These are phyloP conservation scores for Flaveria floridana DNA, from an alignment of 140 eudicot species.

Conservation along the genomic window DNA sequence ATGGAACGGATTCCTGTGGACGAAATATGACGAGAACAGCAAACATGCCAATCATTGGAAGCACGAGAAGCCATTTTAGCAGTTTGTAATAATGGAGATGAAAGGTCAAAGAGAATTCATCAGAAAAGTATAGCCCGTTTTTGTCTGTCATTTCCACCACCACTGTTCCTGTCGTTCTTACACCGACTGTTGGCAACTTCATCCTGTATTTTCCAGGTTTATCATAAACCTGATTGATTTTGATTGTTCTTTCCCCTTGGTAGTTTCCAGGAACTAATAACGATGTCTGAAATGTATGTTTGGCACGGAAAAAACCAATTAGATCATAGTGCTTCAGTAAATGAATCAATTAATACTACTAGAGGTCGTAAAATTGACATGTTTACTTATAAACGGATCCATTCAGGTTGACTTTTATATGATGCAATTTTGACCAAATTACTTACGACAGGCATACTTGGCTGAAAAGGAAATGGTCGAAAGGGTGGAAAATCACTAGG, in stretches of 20 bases:
- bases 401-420: background rate
- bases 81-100: conserved; percentile 89
- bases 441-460: background rate
- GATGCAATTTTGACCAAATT: background rate
- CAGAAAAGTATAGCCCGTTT: conserved; percentile 73
- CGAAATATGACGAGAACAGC: conserved; percentile 76
- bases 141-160: conserved; percentile 93
- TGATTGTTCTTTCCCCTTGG: conserved; percentile 91
- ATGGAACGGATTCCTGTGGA: conserved; percentile 85
- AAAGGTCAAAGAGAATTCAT: conserved; percentile 86
- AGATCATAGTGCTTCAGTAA: conserved; percentile 5
- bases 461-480: background rate
- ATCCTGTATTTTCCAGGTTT: conserved; percentile 72
- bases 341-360: background rate
- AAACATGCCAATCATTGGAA: conserved; percentile 98
- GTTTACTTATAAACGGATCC: background rate
- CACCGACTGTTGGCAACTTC: conserved; percentile 85
- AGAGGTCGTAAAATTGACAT: background rate
- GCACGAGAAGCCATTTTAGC: conserved; percentile 91
- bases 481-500: background rate
- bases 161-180: conserved; percentile 84
- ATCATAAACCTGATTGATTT: conserved; percentile 53
- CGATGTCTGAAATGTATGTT: conserved; percentile 49
- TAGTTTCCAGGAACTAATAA: conserved; percentile 94
- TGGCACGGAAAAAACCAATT: background rate